phyloP scores from a whole-genome alignment of 805 yeast genomes.

The Kluyveromyces wickerhamii region DNA sequence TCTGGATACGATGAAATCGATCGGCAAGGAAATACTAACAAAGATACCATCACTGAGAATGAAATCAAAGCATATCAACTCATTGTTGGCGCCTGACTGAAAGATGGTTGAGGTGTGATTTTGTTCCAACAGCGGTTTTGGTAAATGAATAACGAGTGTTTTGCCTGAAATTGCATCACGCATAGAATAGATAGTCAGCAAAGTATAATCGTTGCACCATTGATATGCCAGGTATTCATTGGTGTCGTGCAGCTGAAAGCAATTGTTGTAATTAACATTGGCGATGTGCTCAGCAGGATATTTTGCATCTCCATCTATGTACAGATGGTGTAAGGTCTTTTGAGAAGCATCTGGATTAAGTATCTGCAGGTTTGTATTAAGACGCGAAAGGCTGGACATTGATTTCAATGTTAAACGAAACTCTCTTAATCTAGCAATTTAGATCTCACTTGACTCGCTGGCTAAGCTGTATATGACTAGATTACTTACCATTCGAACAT shows the following conservation, averaged over 20 bases:
- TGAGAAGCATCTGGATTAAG: background rate
- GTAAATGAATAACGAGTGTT: slow-evolving; percentile 21
- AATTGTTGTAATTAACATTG: slow-evolving; percentile 1
- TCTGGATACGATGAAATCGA: slow-evolving; percentile 15
- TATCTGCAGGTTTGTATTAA: slow-evolving; percentile 1
- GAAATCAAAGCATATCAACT: slow-evolving; percentile 14
- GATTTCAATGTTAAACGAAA: background rate
- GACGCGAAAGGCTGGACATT: slow-evolving; percentile 4
- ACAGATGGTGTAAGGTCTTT: slow-evolving; percentile 1
- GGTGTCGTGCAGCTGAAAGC: slow-evolving; percentile 5
- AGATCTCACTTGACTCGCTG: too few relatives aligned
- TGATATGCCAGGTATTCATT: slow-evolving; percentile 23
- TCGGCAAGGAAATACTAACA: slow-evolving; percentile 18
- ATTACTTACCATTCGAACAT: too few relatives aligned
- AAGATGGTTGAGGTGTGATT: slow-evolving; percentile 18
- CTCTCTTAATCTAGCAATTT: too few relatives aligned
- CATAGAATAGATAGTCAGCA: slow-evolving; percentile 20
- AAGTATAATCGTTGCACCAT: slow-evolving; percentile 15
- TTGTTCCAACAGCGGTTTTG: slow-evolving; percentile 18
- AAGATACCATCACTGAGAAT: slow-evolving; percentile 23
- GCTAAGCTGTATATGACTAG: too few relatives aligned
- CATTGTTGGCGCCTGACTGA: slow-evolving; percentile 6
- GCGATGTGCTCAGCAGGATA: background rate
- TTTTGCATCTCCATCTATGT: slow-evolving; percentile 1
- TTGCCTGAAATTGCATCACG: slow-evolving; percentile 14